Base-by-base conservation (phyloP, 495 filamentous ascomycete genomes). In the Lasiosphaeria ovina region DNA sequence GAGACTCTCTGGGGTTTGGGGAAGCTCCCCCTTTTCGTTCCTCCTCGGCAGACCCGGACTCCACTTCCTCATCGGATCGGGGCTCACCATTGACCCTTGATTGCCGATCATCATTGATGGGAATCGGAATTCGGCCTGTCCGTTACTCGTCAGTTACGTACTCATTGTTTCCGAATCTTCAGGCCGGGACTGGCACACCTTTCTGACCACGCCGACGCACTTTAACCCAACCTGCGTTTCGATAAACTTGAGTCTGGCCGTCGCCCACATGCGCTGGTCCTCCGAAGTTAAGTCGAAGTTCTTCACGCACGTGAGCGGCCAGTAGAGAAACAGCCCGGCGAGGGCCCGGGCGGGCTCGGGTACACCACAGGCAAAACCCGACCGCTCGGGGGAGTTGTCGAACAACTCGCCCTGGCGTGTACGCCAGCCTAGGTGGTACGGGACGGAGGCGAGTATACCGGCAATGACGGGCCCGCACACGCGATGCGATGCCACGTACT, bases 341-440 rank as follows among this genome's bases (percentile, higher is more conserved):
- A 83, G 68, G 3, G 73, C 73, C 61, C 80, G 81, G 12, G 66
- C 52, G 12, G 59, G 45, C n/a, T 61, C 65, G 14, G 76, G 74
- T 7, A 72, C 62, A 7, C 78, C 76, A 58, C 72, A 77, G 12
- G 62, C 68, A 57, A 79, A 81, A 6, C 57, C 67, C 3, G 64
- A 70, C 10, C 64, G 55, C 14, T 62, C 62, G 6, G 59, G 33
- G 31, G 51, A 14, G 17, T 35, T 52, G 17, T 58, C 50, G 16
- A 72, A 49, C 8, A 63, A 16, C 40, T 72, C 64, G 8, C 35
- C 62, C 8, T 66, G 62, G 49, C 65, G 60, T n/a, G 64, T 59
- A 50, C 74, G 72, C 79, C 80, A 82, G 33, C 81, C 80, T 0
- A 84, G 70, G 60, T 79, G 76, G 60, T 77, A 83, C 3, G 81